A percentile compares a stretch with the other conserved stretches of the same genome.
Conservation (phyloP, 495 filamentous ascomycete genomes). For the Penicillium tannophilum region DNA sequence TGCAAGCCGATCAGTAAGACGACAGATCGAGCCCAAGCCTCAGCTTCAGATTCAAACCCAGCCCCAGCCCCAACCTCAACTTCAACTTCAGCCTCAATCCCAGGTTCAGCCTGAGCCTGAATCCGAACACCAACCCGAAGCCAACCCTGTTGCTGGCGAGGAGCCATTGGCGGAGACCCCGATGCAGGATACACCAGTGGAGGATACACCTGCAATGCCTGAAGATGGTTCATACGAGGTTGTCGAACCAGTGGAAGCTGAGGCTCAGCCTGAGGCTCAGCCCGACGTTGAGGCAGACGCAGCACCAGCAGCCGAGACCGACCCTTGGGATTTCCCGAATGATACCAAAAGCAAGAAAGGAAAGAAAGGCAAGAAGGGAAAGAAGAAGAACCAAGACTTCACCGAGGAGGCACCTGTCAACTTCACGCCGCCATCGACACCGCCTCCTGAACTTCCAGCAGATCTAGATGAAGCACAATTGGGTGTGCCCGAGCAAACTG, state of each 20-base stretch:
- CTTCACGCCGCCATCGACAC: conserved; percentile 46
- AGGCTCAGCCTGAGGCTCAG: conserved; percentile 8
- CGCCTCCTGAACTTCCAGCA: conserved; percentile 22
- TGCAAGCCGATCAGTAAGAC: not conserved
- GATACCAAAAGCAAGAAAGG: not conserved
- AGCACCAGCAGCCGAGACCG: conserved; percentile 9
- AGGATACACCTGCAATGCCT: not conserved
- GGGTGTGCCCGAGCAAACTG: not conserved
- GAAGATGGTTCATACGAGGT: not conserved
- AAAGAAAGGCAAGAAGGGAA: conserved; percentile 33
- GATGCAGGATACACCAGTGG: not conserved
- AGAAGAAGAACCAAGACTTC: conserved; percentile 3
- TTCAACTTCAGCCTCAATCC: not conserved
- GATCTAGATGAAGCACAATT: conserved; percentile 14
- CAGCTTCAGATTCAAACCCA: not conserved
- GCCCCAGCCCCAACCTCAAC: not conserved
- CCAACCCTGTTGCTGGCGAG: not conserved
- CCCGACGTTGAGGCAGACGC: conserved; percentile 10
- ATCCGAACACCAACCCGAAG: not conserved
- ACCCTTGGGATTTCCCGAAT: conserved; percentile 13
- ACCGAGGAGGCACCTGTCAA: conserved; percentile 28
- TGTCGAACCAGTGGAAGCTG: conserved; percentile 1
- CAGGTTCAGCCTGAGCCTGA: not conserved
- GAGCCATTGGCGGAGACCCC: not conserved
- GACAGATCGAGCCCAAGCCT: conserved; percentile 1